phyloP scores from a whole-genome alignment of 1,284 basidiomycete genomes.

The Malassezia slooffiae region DNA sequence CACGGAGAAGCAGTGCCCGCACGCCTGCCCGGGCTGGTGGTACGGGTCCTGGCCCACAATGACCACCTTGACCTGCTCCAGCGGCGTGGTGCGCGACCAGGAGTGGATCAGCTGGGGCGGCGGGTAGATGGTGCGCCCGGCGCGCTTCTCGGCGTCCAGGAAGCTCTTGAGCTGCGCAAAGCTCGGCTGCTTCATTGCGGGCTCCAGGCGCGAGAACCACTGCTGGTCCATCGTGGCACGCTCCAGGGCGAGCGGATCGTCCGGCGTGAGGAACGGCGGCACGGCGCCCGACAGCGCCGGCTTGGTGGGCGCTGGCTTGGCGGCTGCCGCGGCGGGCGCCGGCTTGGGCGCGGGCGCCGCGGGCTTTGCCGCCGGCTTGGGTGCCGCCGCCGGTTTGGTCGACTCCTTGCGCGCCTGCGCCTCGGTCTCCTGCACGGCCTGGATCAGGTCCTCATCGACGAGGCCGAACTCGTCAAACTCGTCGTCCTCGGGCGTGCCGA shows the following conservation, averaged over 20 bases:
- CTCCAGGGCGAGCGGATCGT: constrained; percentile 31
- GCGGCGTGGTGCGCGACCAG: constrained; percentile 44
- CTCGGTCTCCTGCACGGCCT: constrained; percentile 25
- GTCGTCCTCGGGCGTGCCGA: constrained; percentile 12
- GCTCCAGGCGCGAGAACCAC: constrained; percentile 29
- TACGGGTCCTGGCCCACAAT: constrained; percentile 47
- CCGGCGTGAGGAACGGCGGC: constrained; percentile 1
- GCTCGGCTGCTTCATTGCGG: constrained; percentile 30
- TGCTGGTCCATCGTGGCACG: constrained; percentile 33
- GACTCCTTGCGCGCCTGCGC: not conserved
- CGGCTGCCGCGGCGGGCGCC: not conserved
- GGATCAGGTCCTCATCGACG: constrained; percentile 25
- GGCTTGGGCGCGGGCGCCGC: not conserved
- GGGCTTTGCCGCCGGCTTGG: not conserved
- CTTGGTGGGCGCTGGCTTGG: not conserved
- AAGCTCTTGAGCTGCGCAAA: constrained; percentile 37
- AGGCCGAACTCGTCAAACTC: constrained; percentile 25
- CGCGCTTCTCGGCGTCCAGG: constrained; percentile 23
- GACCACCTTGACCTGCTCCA: constrained; percentile 39
- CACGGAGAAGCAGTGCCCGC: constrained; percentile 43
- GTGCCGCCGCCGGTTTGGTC: not conserved
- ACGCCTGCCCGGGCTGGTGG: constrained; percentile 45
- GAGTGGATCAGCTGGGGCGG: constrained; percentile 37
- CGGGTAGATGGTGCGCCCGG: constrained; percentile 32
- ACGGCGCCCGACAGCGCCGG: not conserved